A percentile compares a stretch with the other conserved stretches of the same genome.
These are phyloP conservation scores for Chlamydomonas reinhardtii DNA, from an alignment of 163 green algal genomes.

Conservation along the genomic window DNA sequence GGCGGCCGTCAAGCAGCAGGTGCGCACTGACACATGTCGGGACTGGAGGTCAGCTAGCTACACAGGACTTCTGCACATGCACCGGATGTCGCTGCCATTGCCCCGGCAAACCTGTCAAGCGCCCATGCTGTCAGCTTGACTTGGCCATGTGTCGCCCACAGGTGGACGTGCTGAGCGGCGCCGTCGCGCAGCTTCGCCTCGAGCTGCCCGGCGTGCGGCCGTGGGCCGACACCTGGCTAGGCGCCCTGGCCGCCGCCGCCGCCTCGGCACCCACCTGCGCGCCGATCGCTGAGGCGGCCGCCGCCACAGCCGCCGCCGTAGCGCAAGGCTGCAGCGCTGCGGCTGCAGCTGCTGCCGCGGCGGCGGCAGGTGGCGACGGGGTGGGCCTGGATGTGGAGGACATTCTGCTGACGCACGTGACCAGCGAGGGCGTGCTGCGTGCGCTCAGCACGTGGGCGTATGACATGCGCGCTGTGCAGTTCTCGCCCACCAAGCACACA, in stretches of 20 bases:
- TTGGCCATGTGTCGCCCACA: background rate
- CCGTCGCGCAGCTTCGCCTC: slow-evolving; percentile 7
- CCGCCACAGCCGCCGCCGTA: background rate
- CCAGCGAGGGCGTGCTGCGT: slow-evolving; percentile 1
- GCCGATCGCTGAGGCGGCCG: background rate
- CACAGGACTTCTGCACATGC: no score
- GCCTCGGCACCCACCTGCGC: slow-evolving; percentile 20
- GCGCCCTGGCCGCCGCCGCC: background rate
- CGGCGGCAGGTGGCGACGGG: background rate
- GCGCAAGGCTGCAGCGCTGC: background rate
- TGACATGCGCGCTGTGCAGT: slow-evolving; percentile 11
- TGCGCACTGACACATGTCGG: background rate
- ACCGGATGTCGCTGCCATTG: no score
- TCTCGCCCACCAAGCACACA: slow-evolving; percentile 28
- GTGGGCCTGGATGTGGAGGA: slow-evolving; percentile 1
- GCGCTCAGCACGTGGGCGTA: slow-evolving; percentile 37
- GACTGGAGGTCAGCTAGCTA: no score
- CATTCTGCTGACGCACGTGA: slow-evolving; percentile 9
- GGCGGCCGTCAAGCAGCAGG: slow-evolving; percentile 39
- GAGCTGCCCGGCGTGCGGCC: slow-evolving; percentile 17
- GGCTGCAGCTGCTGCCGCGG: background rate
- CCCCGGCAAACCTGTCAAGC: no score
- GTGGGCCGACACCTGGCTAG: slow-evolving; percentile 24
- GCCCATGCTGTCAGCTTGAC: no score
- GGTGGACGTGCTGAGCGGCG: slow-evolving; percentile 17